A percentile compares a stretch with the other conserved stretches of the same genome.
Conservation (phyloP, 306 rosid genomes). For the Mucuna pruriens region DNA sequence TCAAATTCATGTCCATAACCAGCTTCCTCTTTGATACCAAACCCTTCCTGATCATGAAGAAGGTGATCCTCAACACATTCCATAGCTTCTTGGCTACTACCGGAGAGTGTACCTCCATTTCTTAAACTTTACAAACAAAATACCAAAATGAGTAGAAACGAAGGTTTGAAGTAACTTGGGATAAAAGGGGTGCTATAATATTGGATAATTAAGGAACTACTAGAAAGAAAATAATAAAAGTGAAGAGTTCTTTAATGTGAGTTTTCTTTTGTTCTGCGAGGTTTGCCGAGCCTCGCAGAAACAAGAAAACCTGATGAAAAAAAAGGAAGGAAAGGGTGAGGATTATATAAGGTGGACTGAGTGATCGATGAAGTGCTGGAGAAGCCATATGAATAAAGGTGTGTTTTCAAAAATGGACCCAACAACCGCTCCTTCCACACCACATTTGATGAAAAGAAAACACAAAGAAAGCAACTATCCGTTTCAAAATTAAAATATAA, state of each 20-base stretch:
- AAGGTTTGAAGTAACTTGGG: background rate
- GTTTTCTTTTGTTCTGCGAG: conserved; percentile 58
- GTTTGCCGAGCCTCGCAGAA: conserved; percentile 46
- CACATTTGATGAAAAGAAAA: conserved; percentile 7
- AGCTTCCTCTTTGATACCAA: conserved; percentile 62
- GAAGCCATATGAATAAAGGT: background rate
- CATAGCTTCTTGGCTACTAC: conserved; percentile 49
- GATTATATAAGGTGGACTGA: conserved; percentile 41
- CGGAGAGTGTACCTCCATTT: conserved; percentile 39
- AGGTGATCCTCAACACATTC: conserved; percentile 56
- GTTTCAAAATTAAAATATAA: background rate
- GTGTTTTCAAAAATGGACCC: conserved; percentile 31
- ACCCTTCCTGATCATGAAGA: conserved; percentile 61
- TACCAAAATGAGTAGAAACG: background rate
- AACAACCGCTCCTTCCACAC: conserved; percentile 40
- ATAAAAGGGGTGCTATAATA: background rate
- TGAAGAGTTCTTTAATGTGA: background rate
- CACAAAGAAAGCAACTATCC: background rate
- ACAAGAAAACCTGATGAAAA: conserved; percentile 41
- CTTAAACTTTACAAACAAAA: background rate
- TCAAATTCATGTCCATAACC: conserved; percentile 61
- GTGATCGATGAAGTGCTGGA: background rate
- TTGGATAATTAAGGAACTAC: background rate
- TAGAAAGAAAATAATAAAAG: background rate
- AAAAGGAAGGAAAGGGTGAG: background rate